Percentiles rank a stretch among this genome's conserved stretches.
phyloP scores from a whole-genome alignment of 106 monocot species.

The Triglochin maritima region DNA sequence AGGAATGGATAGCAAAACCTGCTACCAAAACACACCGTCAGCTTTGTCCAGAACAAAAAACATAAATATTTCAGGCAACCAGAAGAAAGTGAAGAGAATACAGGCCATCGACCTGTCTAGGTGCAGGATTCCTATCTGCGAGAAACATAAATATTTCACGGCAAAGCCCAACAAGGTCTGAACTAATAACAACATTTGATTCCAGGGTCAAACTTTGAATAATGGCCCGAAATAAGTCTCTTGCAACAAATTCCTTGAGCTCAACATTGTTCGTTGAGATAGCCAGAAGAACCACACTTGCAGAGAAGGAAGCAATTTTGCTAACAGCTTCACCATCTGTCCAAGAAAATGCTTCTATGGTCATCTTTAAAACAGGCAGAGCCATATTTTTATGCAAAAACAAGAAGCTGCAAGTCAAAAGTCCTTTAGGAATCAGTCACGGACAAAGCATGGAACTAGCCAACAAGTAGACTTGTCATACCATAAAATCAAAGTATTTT shows the following conservation, averaged over 20 bases:
- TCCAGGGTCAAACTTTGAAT: constrained; percentile 64
- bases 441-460: not conserved
- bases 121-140: constrained; percentile 60
- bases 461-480: not conserved
- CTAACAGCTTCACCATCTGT: constrained; percentile 80
- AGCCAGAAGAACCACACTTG: constrained; percentile 56
- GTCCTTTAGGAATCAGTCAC: not conserved
- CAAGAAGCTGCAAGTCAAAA: constrained; percentile 52
- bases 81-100: not conserved
- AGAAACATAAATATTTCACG: constrained; percentile 87
- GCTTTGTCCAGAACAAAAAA: too few species aligned
- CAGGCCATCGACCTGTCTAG: constrained; percentile 59
- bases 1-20: constrained; percentile 79
- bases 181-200: constrained; percentile 76
- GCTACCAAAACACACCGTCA: constrained; percentile 1
- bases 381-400: constrained; percentile 41
- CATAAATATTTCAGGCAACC: not conserved
- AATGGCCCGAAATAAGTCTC: constrained; percentile 66
- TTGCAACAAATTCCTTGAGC: constrained; percentile 71
- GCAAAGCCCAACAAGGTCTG: constrained; percentile 81
- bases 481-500: not conserved
- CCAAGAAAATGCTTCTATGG: constrained; percentile 64
- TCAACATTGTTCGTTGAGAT: constrained; percentile 51
- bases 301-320: constrained; percentile 65
- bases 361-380: constrained; percentile 52